Percentiles rank a stretch among this genome's conserved stretches.
Conservation (phyloP, 2,329 filamentous ascomycete species). For the Aspergillus texensis region DNA sequence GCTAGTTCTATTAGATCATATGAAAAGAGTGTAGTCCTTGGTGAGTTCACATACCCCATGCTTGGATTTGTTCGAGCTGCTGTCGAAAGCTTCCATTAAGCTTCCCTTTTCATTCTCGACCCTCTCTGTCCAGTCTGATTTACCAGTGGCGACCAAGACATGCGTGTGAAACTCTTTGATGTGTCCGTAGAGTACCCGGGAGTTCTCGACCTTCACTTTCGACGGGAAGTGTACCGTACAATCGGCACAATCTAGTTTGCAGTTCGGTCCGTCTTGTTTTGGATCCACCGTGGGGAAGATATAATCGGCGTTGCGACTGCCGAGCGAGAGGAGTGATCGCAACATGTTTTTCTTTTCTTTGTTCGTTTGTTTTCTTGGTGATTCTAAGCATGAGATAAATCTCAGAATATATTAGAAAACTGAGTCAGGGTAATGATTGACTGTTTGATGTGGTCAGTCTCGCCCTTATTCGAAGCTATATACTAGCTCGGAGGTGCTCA, state of each 20-base stretch:
- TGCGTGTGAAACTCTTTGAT: constrained; percentile 40
- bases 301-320: constrained; percentile 29
- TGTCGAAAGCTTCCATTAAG: constrained; percentile 52
- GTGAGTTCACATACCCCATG: constrained; percentile 61
- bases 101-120: constrained; percentile 47
- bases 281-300: constrained; percentile 41
- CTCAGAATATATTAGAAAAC: not conserved
- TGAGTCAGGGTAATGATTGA: not conserved
- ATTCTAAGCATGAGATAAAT: not conserved
- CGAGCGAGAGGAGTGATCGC: constrained; percentile 35
- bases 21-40: not conserved
- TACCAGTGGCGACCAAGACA: constrained; percentile 42
- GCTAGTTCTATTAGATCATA: constrained; percentile 21
- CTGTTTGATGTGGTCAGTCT: not conserved
- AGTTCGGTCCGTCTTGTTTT: constrained; percentile 37
- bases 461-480: not conserved
- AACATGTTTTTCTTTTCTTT: constrained; percentile 26
- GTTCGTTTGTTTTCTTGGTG: not conserved
- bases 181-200: constrained; percentile 36
- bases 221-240: constrained; percentile 39
- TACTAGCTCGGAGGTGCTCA: not conserved
- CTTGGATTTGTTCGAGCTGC: constrained; percentile 58
- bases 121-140: constrained; percentile 41
- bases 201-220: constrained; percentile 39
- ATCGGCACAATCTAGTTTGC: constrained; percentile 39